Evolutionary conservation across 192 early-diverging fungal species (phyloP), one percentile per base, ranked within the genome.

Genomic region (Oehlia diaphana): DNA sequence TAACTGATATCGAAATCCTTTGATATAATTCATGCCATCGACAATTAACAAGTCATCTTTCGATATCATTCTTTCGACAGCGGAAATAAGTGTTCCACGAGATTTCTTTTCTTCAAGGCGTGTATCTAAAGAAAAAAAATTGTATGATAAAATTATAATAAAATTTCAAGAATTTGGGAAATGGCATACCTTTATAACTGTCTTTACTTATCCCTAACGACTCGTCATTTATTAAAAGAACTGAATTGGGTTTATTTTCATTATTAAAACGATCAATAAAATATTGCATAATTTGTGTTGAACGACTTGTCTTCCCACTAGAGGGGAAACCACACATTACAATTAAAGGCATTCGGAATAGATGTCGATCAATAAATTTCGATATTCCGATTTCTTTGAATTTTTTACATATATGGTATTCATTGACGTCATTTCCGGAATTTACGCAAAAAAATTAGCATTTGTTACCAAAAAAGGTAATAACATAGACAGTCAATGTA

Each of bases 1-100:
- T 28, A 99, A 89, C 84, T 99, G 97, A 86, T 99, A 99, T 78
- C 98, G 89, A 81, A 96, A 96, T 7, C 98, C 97, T 87, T 99
- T 99, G 84, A 99, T 99, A 86, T 99, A 98, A 84, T 99, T 99
- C 81, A 97, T 82, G n/a, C 89, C 88, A 80, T 99, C 98, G 9
- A 90, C 95, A 66, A 99, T 96, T 14, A 98, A 92, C 65, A 99
- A 89, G 71, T 88, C 86, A n/a, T 98, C 93, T 66, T 91, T 92
- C 33, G 92, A 90, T 44, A 99, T 83, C 2, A 91, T 81, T 47
- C 98, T 85, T 82, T 98, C 96, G 35, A 98, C 94, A 0, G 96
- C 93, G 0, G 97, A 98, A 76, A 98, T 82, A 58, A 99, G 83
- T 4, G 91, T 86, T 16, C 90, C 95, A 53, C 98, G 92, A 21